Base-by-base conservation (phyloP, 768 basidiomycete genomes). In the Boletus rex-veris region DNA sequence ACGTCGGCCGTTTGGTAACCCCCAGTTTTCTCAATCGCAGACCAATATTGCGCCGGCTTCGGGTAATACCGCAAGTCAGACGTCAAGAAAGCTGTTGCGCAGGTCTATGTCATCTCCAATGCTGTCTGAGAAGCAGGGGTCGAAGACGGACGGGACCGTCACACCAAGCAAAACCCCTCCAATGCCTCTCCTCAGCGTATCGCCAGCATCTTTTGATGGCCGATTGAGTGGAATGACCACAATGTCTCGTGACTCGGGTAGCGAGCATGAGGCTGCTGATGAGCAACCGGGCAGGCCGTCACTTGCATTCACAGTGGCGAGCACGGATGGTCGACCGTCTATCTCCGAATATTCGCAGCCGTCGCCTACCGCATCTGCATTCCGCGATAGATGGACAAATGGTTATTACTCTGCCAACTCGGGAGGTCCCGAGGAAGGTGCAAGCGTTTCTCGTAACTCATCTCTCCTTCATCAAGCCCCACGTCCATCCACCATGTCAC, bases 321-420 rank as follows among this genome's bases (percentile, higher is more conserved):
- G 77, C 69, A 57, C 60, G 16, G 65, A 67, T 12, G 61, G 63
- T 16, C 76, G 84, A 38, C 80, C 74, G 4, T 86, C 87, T 18
- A 58, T 84, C 28, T 88, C 86, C 12, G 80, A 83, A 50, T 85
- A 86, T 65, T 84, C 86, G 10, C 82, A 83, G 58, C 76, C 80
- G 5, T 90, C 88, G 10, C 89, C 88, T 2, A 87, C 88, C 4
- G 83, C 78, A 7, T 90, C 88, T n/a, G 86, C 85, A n/a, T 91
- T 91, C 71, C 80, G 82, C 26, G 86, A 88, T 59, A 80, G 69
- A 48, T 67, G 59, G 61, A 72, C 71, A 1, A 65, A 71, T 7
- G 63, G 69, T 36, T 71, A 72, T 51, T 71, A 71, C 45, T 71
- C 69, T 26, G 61, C 61, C 2, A 40, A 53, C 18, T 69, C 67